Evolutionary conservation across 2,329 filamentous ascomycete species (phyloP), one percentile per base, ranked within the genome.

Genomic region (Pseudogymnoascus sp.): DNA sequence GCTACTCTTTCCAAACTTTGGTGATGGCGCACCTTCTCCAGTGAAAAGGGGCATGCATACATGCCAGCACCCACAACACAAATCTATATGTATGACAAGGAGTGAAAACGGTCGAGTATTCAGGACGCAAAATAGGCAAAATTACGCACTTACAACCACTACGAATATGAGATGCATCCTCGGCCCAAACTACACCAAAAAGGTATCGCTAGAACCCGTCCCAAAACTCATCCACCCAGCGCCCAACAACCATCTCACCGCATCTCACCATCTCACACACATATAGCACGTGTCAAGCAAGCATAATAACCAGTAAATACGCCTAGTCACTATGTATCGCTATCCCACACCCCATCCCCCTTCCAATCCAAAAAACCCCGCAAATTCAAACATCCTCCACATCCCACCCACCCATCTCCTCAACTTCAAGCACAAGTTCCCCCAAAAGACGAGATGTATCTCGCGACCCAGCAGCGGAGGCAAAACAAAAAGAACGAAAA

Each of bases 371-470:
- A 50, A 50, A 50, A 50, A 50, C 6, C 44, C 44, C 44, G 23
- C 44, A 50, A 50, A 50, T 50, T 50, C 44, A 50, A 50, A 50
- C 44, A 29, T 50, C 44, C 44, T 50, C 44, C 44, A 50, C 37
- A 40, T 17, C n/a, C 37, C 37, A 50, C 44, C n/a, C 17, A 2
- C 6, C 7, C 40, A 21, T 7, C 23, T 13, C 42, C 23, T 29
- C 44, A n/a, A 3, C 23, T n/a, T 29, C 23, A 50, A 50, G 15
- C 44, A 50, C 23, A 29, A 29, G 7, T 5, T 19, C 29, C 29
- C 29, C n/a, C 44, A 21, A 21, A 50, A 50, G n/a, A 50, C 7
- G n/a, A 50, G 23, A 50, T 29, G 23, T 10, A 29, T 50, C 23
- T 17, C 44, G 23, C 21, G 23, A n/a, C 11, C 42, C 42, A 26